These are phyloP conservation scores for Chrysochromulina tobinii DNA, from an alignment of 78 protist species.

Conservation along the genomic window DNA sequence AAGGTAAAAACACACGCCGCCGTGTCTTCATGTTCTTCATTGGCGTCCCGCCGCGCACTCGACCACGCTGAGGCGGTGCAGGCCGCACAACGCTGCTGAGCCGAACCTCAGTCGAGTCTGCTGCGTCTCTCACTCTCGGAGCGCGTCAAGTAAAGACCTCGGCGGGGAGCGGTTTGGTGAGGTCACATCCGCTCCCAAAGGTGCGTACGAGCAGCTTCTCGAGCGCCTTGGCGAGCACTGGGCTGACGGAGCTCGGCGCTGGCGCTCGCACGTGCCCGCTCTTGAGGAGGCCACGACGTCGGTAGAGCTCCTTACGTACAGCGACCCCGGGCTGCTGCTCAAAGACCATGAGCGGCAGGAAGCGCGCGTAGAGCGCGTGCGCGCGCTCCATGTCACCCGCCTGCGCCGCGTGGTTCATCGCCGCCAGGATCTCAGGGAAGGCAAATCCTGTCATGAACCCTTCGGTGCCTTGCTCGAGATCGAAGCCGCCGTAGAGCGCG, in stretches of 20 bases:
- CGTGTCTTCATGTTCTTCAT: too few relatives aligned
- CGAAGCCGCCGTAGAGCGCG: slow-evolving; percentile 11
- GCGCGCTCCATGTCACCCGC: neutral
- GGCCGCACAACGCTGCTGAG: too few relatives aligned
- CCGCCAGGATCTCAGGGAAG: neutral
- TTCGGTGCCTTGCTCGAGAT: neutral
- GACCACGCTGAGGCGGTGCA: too few relatives aligned
- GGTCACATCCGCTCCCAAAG: too few relatives aligned
- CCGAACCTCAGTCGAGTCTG: too few relatives aligned
- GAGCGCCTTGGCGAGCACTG: neutral
- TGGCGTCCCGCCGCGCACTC: too few relatives aligned
- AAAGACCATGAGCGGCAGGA: neutral
- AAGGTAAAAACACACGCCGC: too few relatives aligned
- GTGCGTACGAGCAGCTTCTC: neutral
- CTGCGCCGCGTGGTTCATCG: neutral
- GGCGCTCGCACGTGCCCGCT: neutral
- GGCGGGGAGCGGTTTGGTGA: too few relatives aligned
- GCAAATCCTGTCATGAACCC: slow-evolving; percentile 12
- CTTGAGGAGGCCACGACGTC: neutral
- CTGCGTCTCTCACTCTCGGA: too few relatives aligned
- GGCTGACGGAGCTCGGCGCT: neutral
- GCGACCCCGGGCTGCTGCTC: slow-evolving; percentile 5
- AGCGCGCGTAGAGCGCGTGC: neutral
- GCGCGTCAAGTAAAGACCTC: too few relatives aligned
- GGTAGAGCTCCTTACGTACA: neutral